These are phyloP conservation scores for Orbilia oligospora DNA, from an alignment of 2,329 filamentous ascomycete genomes.

Conservation along the genomic window DNA sequence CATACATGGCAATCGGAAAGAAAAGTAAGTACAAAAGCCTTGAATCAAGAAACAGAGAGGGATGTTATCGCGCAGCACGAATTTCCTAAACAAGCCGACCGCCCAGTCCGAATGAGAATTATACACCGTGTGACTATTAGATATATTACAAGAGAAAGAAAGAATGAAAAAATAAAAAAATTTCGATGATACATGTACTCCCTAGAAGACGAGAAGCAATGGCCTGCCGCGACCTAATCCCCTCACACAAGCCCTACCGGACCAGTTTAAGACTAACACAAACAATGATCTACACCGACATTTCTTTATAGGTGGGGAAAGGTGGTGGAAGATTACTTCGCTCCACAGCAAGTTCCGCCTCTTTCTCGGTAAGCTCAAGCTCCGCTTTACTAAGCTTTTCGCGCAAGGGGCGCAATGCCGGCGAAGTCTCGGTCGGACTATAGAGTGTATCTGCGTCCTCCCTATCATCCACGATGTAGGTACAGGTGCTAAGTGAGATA, in stretches of 20 bases:
- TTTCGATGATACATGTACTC: too few relatives aligned
- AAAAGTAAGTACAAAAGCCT: constrained; percentile 3
- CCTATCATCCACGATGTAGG: constrained; percentile 43
- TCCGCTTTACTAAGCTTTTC: constrained; percentile 10
- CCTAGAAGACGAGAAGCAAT: too few relatives aligned
- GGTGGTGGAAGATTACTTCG: constrained; percentile 37
- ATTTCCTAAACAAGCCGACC: background rate
- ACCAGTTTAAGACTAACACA: too few relatives aligned
- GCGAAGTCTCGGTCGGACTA: constrained; percentile 47
- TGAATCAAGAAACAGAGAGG: background rate
- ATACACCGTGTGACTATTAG: background rate
- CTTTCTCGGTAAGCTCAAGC: constrained; percentile 1
- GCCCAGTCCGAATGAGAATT: constrained; percentile 6
- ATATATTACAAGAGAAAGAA: background rate
- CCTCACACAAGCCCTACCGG: too few relatives aligned
- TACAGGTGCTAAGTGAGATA: constrained; percentile 26
- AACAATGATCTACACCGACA: background rate
- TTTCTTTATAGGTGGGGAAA: constrained; percentile 41
- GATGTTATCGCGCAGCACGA: constrained; percentile 16
- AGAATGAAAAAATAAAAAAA: background rate
- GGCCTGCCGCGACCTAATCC: background rate
- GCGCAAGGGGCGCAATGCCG: constrained; percentile 26
- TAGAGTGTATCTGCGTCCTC: constrained; percentile 43
- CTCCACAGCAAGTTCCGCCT: background rate
- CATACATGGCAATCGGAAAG: background rate